phyloP scores from a whole-genome alignment of 2,329 filamentous ascomycete genomes.

The Fusarium penzigii region DNA sequence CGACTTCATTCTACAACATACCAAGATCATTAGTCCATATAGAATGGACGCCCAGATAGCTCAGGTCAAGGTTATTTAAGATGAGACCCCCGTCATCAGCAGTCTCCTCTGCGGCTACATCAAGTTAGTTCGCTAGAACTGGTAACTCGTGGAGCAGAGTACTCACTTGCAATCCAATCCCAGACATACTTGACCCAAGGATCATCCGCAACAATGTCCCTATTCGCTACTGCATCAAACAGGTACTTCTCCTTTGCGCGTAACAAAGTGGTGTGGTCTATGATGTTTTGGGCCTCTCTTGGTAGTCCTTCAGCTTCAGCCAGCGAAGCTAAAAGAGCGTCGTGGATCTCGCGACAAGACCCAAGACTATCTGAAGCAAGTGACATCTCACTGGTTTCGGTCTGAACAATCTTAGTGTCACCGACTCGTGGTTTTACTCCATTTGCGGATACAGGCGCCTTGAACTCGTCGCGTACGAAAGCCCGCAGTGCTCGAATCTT shows the following conservation, averaged over 20 bases:
- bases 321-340: conserved; percentile 51
- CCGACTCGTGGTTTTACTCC: conserved; percentile 26
- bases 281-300: conserved; percentile 50
- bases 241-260: conserved; percentile 64
- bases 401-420: conserved; percentile 30
- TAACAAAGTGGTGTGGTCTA: conserved; percentile 60
- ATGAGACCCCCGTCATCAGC: conserved; percentile 71
- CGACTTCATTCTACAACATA: conserved; percentile 25
- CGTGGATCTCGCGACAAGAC: conserved; percentile 60
- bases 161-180: conserved; percentile 69
- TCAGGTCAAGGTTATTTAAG: conserved; percentile 66
- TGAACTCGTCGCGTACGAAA: conserved; percentile 35
- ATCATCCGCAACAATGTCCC: conserved; percentile 67
- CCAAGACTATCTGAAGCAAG: conserved; percentile 40
- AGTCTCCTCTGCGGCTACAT: conserved; percentile 60
- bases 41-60: conserved; percentile 71
- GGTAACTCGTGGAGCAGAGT: not conserved
- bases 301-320: conserved; percentile 49
- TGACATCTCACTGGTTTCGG: conserved; percentile 38
- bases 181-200: conserved; percentile 78
- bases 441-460: conserved; percentile 21
- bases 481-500: conserved; percentile 51
- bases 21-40: conserved; percentile 74
- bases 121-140: conserved; percentile 15
- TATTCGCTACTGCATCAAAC: conserved; percentile 66